Conservation (phyloP, 1,139 yeast species). For the Pichia cactophila region DNA sequence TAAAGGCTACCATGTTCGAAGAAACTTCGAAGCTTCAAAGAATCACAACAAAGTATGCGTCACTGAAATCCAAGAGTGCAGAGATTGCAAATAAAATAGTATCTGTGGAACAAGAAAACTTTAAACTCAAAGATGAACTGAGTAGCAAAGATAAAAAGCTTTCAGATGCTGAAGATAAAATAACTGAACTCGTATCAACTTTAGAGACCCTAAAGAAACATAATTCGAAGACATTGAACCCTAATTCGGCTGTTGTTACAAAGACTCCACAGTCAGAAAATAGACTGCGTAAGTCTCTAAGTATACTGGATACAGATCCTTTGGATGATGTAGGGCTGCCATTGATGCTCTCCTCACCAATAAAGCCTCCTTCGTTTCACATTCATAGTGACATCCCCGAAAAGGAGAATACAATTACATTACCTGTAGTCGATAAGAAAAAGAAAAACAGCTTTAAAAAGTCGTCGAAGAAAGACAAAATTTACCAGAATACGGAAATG, state of each 20-base stretch:
- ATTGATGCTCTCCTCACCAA: constrained; percentile 12
- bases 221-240: not conserved
- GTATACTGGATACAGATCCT: constrained; percentile 10
- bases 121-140: not conserved
- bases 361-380: constrained; percentile 9
- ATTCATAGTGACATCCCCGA: constrained; percentile 10
- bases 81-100: not conserved
- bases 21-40: constrained; percentile 1
- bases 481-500: not conserved
- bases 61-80: constrained; percentile 4
- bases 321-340: constrained; percentile 11
- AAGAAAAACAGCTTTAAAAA: constrained; percentile 1
- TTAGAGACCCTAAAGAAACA: not conserved
- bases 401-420: constrained; percentile 6
- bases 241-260: not conserved
- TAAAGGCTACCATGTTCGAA: not conserved
- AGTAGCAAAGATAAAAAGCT: not conserved
- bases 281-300: constrained; percentile 7
- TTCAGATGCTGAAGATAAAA: not conserved
- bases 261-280: not conserved
- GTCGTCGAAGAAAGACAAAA: not conserved
- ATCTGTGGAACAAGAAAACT: constrained; percentile 2
- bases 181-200: not conserved
- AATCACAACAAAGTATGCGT: constrained; percentile 2
- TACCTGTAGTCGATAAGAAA: constrained; percentile 1